A percentile compares a stretch with the other conserved stretches of the same genome.
phyloP scores from a whole-genome alignment of 139 green algal genomes.

The Chlorella sp. region DNA sequence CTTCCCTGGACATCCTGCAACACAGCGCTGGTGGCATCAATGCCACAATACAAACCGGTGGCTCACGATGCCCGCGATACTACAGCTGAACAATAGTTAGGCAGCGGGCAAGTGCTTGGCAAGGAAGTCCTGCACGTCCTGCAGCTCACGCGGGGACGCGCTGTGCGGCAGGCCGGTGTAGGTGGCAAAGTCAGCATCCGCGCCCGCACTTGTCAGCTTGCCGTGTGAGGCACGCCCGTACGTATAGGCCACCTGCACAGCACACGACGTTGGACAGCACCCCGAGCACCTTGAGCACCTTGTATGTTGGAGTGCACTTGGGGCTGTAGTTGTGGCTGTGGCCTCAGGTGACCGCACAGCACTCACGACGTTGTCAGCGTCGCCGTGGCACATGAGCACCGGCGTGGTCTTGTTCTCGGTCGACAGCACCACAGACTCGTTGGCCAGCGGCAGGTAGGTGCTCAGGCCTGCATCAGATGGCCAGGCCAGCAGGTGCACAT shows the following conservation, averaged over 20 bases:
- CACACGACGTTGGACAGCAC: background rate
- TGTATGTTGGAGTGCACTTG: too few relatives aligned
- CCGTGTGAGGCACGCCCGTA: background rate
- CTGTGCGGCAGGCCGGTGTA: background rate
- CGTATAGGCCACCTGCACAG: background rate
- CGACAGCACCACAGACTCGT: conserved; percentile 47
- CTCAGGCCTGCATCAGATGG: conserved; percentile 43
- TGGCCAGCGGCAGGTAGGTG: conserved; percentile 56
- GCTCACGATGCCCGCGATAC: too few relatives aligned
- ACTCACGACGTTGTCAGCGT: conserved; percentile 20
- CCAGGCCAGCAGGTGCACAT: too few relatives aligned
- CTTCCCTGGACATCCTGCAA: too few relatives aligned
- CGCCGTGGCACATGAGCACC: conserved; percentile 26
- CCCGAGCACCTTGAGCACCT: background rate
- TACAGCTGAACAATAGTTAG: background rate
- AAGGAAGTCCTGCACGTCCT: background rate
- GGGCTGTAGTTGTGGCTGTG: too few relatives aligned
- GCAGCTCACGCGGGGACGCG: background rate
- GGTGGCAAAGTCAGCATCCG: background rate
- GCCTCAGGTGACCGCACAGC: too few relatives aligned
- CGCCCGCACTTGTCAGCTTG: background rate
- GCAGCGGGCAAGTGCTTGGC: background rate
- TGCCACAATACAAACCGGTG: too few relatives aligned
- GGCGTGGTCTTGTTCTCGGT: conserved; percentile 45
- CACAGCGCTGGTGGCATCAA: too few relatives aligned